Conservation (phyloP, 345 rosid genomes). For the Gossypium mustelinum region DNA sequence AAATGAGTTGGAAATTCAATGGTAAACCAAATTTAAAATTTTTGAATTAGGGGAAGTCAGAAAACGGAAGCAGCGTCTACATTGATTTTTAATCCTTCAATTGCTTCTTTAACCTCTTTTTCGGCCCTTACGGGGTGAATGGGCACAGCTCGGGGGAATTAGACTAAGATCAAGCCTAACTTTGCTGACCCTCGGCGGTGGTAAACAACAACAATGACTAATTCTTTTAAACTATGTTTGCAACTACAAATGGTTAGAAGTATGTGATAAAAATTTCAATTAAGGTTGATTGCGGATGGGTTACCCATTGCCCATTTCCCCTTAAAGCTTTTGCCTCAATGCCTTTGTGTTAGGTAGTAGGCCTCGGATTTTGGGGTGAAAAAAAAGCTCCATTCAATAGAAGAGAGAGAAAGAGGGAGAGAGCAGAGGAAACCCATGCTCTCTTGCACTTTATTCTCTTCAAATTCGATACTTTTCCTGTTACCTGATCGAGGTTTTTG, state of each 20-base stretch:
- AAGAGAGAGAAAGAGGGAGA: background rate
- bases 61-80: conserved; percentile 10
- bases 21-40: background rate
- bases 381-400: conserved; percentile 9
- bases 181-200: conserved; percentile 28
- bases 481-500: conserved; percentile 39
- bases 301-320: conserved; percentile 29
- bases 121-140: conserved; percentile 6
- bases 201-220: background rate
- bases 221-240: no score
- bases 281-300: conserved; percentile 20
- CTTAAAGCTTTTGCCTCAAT: conserved; percentile 11
- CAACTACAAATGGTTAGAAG: background rate
- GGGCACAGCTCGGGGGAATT: background rate
- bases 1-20: background rate
- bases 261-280: background rate
- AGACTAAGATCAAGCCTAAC: conserved; percentile 17
- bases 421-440: conserved; percentile 11
- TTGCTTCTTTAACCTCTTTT: conserved; percentile 3
- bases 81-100: background rate
- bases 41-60: background rate
- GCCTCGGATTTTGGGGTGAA: conserved; percentile 26
- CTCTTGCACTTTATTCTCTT: conserved; percentile 38
- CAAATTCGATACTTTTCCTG: conserved; percentile 49
- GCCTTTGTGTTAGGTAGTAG: background rate